Base-by-base conservation (phyloP, 148 eudicot species). In the Pouteria glomerata region DNA sequence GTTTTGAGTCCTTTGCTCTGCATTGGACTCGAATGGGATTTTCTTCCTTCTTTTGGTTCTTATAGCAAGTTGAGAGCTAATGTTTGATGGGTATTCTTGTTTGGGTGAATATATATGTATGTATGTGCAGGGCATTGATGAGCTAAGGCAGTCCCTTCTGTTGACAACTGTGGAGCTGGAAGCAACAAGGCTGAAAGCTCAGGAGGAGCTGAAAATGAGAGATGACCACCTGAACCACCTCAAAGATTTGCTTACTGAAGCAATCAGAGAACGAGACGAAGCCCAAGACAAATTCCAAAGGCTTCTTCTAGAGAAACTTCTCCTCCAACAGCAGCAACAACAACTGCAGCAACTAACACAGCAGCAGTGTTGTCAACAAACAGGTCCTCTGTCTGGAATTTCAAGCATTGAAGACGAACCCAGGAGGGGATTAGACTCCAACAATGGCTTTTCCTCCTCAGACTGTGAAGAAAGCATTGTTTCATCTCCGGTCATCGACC, bases 391-490 rank as follows among this genome's bases (percentile, higher is more conserved):
- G 45, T 66, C 79, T 6, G 79, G 79, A 23, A 37, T 74, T 51
- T 78, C 84, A 31, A 78, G 82, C 77, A 66, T 81, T 11, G 87
- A 81, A 47, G 85, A 84, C 21, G 82, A 84, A 3, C 72, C 77
- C 60, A 77, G 44, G 60, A 72, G 72, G 74, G 78, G 64, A 44
- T 19, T 72, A 5, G 80, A 73, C 63, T 76, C 82, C 29, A 73
- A 63, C 70, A 74, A 61, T n/a, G 76, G 68, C 27, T 70, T 81
- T n/a, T 79, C 83, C 14, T 74, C 84, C 3, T 80, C 90, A 3
- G 87, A 82, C 27, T 82, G 83, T 23, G 90, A 87, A 45, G 90
- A 87, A 65, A 84, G 86, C 85, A 82, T 70, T 2, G 82, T 77
- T 68, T 82, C 88, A 0, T 80, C 88, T 1, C 82, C 86, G 47